These are phyloP conservation scores for Seiridium cupressi DNA, from an alignment of 2,329 filamentous ascomycete genomes.

Conservation along the genomic window DNA sequence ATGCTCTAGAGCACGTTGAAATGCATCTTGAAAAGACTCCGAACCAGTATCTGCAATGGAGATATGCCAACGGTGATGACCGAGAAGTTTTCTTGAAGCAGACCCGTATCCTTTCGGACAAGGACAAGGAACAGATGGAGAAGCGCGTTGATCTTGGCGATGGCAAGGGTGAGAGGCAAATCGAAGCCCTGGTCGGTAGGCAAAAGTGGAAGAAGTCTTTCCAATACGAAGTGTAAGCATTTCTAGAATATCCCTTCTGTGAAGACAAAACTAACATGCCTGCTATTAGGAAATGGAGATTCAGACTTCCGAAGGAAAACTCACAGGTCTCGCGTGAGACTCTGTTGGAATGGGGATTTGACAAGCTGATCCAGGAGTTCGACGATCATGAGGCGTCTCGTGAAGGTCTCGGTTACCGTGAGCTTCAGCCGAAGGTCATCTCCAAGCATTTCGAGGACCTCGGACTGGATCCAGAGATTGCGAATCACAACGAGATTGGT, in stretches of 20 bases:
- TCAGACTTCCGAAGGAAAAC: slow-evolving; percentile 89
- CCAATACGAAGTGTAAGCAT: slow-evolving; percentile 88
- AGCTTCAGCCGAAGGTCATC: slow-evolving; percentile 89
- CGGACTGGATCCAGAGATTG: slow-evolving; percentile 94
- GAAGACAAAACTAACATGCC: too few relatives aligned
- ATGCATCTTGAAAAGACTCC: slow-evolving; percentile 99
- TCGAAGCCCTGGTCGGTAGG: slow-evolving; percentile 90
- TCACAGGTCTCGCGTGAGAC: slow-evolving; percentile 91
- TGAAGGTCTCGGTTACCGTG: slow-evolving; percentile 94
- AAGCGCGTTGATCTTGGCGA: slow-evolving; percentile 83
- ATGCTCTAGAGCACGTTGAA: slow-evolving; percentile 97
- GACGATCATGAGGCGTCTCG: slow-evolving; percentile 99
- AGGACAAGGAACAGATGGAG: slow-evolving; percentile 88
- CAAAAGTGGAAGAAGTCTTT: slow-evolving; percentile 99
- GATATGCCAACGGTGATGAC: slow-evolving; percentile 95
- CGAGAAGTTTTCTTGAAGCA: slow-evolving; percentile 97
- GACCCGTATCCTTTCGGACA: slow-evolving; percentile 82
- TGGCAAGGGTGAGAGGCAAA: slow-evolving; percentile 71
- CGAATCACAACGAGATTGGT: slow-evolving; percentile 97
- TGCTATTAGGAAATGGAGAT: slow-evolving; percentile 72
- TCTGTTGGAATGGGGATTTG: slow-evolving; percentile 78
- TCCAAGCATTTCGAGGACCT: slow-evolving; percentile 98
- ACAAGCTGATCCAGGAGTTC: slow-evolving; percentile 95
- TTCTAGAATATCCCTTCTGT: background rate
- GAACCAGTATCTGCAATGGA: slow-evolving; percentile 98